Base-by-base conservation (phyloP, 805 yeast species). In the Ogataea angusta region DNA sequence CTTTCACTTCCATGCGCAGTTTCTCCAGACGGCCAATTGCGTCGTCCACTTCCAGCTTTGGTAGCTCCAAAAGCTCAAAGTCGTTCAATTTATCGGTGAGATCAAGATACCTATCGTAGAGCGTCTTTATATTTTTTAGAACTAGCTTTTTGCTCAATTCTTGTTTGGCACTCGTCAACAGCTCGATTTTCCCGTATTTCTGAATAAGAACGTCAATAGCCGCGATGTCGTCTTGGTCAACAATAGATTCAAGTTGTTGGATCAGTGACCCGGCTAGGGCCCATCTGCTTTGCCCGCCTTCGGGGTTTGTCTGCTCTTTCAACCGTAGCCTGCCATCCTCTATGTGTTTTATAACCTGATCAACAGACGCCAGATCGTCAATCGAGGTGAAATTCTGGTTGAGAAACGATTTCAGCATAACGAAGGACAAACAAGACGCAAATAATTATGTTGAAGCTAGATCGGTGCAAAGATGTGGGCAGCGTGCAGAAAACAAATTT, bases 351-450 rank as follows among this genome's bases (percentile, higher is more conserved):
- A 68, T 53, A 13, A 51, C 46, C 6, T 45, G 40, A 41, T 64
- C 67, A 2, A 69, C 34, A 3, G 32, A 27, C 17, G 40, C 53
- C 45, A 71, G 57, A 48, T 69, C 75, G 13, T 49, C 55, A 2
- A 71, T 14, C 1, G 66, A 46, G n/a, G 59, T 43, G 46, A 69
- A 64, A 36, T 57, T 54, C 21, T 54, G 47, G 50, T 70, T 67
- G 33, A 71, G 52, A 51, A 59, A 62, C 31, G 58, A 62, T 57
- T 54, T 46, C 48, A 51, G 23, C 38, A 40, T 34, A 5, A 13
- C 18, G 27, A 22, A 14, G 13, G 7, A 16, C n/a, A 7, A 15
- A 29, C 19, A 29, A 17, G 17, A 17, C 10, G 13, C 31, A 26
- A 34, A 34, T 25, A 12, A 17, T 1, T 15, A 16, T 12, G 9